Percentiles rank a stretch among this genome's conserved stretches.
phyloP scores from a whole-genome alignment of 2,329 filamentous ascomycete genomes.

The Penicillium palitans region DNA sequence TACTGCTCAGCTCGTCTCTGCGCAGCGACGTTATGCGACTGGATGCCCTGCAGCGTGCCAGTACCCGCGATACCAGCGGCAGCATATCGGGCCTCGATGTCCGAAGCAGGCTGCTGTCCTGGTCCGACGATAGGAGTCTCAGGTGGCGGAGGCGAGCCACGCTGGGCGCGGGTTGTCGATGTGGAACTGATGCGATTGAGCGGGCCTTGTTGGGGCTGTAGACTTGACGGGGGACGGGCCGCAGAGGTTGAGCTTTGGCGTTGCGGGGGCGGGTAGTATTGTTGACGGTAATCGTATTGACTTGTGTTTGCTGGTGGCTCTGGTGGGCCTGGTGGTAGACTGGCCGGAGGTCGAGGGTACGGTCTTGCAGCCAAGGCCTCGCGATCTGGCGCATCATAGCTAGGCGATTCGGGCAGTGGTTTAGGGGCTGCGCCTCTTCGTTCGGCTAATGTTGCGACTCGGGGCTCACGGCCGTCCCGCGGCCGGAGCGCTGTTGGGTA shows the following conservation, averaged over 20 bases:
- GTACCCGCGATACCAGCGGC: constrained; percentile 87
- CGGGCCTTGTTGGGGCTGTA: constrained; percentile 48
- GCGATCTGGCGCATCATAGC: constrained; percentile 71
- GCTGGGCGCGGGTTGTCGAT: constrained; percentile 85
- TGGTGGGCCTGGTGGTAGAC: constrained; percentile 39
- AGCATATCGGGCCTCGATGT: constrained; percentile 88
- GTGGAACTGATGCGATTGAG: constrained; percentile 71
- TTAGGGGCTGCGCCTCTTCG: constrained; percentile 73
- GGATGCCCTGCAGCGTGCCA: constrained; percentile 74
- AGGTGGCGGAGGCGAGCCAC: constrained; percentile 90
- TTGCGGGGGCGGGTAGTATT: constrained; percentile 61
- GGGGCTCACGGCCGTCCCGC: constrained; percentile 53
- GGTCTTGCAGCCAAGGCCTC: constrained; percentile 75
- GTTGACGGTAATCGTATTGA: constrained; percentile 58
- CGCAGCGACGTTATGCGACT: constrained; percentile 75
- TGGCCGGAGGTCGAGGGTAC: constrained; percentile 41
- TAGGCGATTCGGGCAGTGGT: constrained; percentile 78
- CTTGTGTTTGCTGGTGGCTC: constrained; percentile 32
- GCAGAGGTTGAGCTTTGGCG: constrained; percentile 31
- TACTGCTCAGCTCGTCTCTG: constrained; percentile 81
- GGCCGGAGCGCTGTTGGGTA: constrained; percentile 45
- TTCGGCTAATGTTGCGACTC: constrained; percentile 68
- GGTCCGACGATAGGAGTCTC: constrained; percentile 84
- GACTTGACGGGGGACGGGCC: constrained; percentile 27
- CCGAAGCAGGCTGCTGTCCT: constrained; percentile 68